Evolutionary conservation across 306 rosid genomes (phyloP), one percentile per base, ranked within the genome.

Genomic region (Inga oerstediana): DNA sequence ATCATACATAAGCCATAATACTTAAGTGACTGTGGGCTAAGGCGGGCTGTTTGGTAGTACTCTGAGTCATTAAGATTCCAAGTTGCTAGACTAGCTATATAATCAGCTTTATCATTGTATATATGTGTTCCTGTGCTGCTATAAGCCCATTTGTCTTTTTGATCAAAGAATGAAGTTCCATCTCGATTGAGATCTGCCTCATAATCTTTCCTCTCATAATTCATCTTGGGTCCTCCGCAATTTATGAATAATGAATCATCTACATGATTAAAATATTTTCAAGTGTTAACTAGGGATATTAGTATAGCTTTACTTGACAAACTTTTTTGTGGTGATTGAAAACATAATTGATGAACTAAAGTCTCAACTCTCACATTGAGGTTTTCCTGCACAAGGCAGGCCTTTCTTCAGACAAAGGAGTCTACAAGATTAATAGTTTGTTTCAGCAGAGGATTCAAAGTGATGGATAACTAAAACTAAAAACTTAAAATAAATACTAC

Each of bases 1-100:
- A 37, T 37, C 89, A 94, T 69, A 79, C 97, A 94, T 81, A 92
- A 80, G 68, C 93, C 98, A 81, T 87, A 94, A 80, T 92, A 94
- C 82, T 78, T 88, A 1, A 94, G 97, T 37, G 94, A 92, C 32
- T 80, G 5, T 20, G 65, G 30, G 65, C 65, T 58, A 3, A 19
- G 65, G 4, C 65, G 30, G 30, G 65, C 65, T 19, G 65, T 58
- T 58, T 58, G 30, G 65, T n/a, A 58, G 30, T 58, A 58, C 7
- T 20, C 27, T 58, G 65, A n/a, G 30, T 37, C 41, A 37, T 37
- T 52, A 4, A 52, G 4, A 15, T 52, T 52, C n/a, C 6, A 52
- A 52, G 56, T 52, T 17, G 1, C 4, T 48, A 48, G 17, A 48
- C 17, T 48, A 4, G 84, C 88, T 39, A 20, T 30, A 66, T 77